These are phyloP conservation scores for Alternaria ventricosa DNA, from an alignment of 2,329 filamentous ascomycete genomes.

Conservation along the genomic window DNA sequence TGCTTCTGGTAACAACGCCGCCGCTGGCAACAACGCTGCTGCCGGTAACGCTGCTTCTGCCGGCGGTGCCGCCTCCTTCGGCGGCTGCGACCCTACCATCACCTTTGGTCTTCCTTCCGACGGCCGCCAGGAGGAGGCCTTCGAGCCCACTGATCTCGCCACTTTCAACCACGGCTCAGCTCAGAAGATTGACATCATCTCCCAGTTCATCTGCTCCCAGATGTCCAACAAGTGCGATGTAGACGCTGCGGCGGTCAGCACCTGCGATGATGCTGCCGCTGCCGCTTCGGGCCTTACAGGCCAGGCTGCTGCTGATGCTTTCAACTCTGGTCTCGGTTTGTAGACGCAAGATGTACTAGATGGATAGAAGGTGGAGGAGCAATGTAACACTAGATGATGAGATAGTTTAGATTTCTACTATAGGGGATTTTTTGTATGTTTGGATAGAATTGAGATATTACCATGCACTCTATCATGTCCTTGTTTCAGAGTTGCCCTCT, in stretches of 20 bases:
- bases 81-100: slow-evolving; percentile 59
- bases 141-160: slow-evolving; percentile 51
- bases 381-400: not conserved
- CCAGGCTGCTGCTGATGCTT: slow-evolving; percentile 38
- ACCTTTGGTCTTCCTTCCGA: slow-evolving; percentile 58
- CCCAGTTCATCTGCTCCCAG: slow-evolving; percentile 57
- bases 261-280: slow-evolving; percentile 29
- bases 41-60: not conserved
- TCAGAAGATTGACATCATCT: slow-evolving; percentile 56
- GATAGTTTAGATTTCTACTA: not conserved
- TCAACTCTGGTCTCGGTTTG: slow-evolving; percentile 34
- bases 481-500: no score
- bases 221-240: slow-evolving; percentile 42
- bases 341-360: not conserved
- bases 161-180: slow-evolving; percentile 63
- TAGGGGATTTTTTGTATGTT: not conserved
- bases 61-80: slow-evolving; percentile 41
- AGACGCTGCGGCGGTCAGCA: slow-evolving; percentile 23
- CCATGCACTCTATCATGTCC: fast-evolving
- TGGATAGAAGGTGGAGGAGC: not conserved
- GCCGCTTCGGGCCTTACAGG: slow-evolving; percentile 27
- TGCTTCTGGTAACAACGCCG: not conserved
- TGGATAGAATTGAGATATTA: not conserved
- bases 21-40: not conserved
- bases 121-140: slow-evolving; percentile 54